Evolutionary conservation across 345 rosid genomes (phyloP).

Genomic region (Eutrema yunnanense): DNA sequence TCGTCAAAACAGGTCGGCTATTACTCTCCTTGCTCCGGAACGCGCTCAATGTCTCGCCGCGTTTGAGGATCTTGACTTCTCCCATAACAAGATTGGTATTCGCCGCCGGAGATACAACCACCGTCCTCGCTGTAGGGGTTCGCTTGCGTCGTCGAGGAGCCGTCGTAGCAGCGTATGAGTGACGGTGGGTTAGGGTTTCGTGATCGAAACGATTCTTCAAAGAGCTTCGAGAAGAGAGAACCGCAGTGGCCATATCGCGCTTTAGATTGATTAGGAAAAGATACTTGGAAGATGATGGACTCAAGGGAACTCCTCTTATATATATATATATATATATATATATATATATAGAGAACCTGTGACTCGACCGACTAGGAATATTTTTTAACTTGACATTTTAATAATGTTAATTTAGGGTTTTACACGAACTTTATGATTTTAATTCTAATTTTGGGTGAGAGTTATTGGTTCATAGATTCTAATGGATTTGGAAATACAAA

Average conservation of each 20-base stretch:
- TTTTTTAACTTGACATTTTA: not conserved
- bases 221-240: conserved; percentile 17
- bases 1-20: not conserved
- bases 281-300: not conserved
- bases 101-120: conserved; percentile 27
- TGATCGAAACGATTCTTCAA: conserved; percentile 6
- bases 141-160: conserved; percentile 33
- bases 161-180: not conserved
- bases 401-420: not conserved
- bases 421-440: not conserved
- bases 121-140: conserved; percentile 15
- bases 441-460: not conserved
- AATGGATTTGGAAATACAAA: too few relatives aligned
- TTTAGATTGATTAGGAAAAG: not conserved
- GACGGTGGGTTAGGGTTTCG: conserved; percentile 13
- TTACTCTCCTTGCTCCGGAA: not conserved
- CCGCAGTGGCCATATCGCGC: conserved; percentile 21
- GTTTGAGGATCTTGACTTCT: conserved; percentile 59
- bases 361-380: not conserved
- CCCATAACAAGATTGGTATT: conserved; percentile 42
- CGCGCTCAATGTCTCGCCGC: conserved; percentile 42
- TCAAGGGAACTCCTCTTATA: too few relatives aligned
- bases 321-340: too few relatives aligned
- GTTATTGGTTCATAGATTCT: too few relatives aligned
- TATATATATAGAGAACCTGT: not conserved